Conservation (phyloP, 805 yeast genomes). For the Barnettozyma sucrosica region DNA sequence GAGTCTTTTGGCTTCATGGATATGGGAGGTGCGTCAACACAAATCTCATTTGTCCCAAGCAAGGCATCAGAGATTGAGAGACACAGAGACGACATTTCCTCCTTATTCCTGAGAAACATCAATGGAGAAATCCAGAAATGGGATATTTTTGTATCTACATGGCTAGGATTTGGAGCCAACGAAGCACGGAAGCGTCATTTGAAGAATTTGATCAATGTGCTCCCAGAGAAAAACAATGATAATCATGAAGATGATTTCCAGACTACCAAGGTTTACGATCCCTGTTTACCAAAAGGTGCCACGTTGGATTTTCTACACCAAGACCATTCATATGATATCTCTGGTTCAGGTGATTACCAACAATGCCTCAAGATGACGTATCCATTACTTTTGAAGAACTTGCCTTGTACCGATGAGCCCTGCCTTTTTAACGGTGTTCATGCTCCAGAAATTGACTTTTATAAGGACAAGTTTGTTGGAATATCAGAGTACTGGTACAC, state of each 20-base stretch:
- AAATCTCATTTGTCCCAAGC: conserved; percentile 86
- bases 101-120: conserved; percentile 56
- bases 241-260: conserved; percentile 40
- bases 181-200: conserved; percentile 79
- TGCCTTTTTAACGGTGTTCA: conserved; percentile 94
- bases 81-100: conserved; percentile 70
- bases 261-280: conserved; percentile 48
- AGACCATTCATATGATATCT: conserved; percentile 42
- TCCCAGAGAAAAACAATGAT: conserved; percentile 43
- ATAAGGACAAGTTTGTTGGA: conserved; percentile 79
- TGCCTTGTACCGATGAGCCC: conserved; percentile 83
- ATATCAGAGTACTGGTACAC: conserved; percentile 98
- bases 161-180: conserved; percentile 98
- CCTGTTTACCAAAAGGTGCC: conserved; percentile 73
- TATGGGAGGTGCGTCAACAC: conserved; percentile 99
- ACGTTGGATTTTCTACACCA: conserved; percentile 40
- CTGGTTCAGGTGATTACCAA: conserved; percentile 77
- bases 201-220: conserved; percentile 43
- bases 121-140: conserved; percentile 71
- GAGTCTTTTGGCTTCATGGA: conserved; percentile 91
- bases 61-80: conserved; percentile 48
- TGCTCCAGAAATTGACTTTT: conserved; percentile 82
- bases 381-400: conserved; percentile 70
- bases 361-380: conserved; percentile 65
- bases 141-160: conserved; percentile 89